Evolutionary conservation across 208 protist genomes (phyloP).

Genomic region (Trypanosoma platydactyli): DNA sequence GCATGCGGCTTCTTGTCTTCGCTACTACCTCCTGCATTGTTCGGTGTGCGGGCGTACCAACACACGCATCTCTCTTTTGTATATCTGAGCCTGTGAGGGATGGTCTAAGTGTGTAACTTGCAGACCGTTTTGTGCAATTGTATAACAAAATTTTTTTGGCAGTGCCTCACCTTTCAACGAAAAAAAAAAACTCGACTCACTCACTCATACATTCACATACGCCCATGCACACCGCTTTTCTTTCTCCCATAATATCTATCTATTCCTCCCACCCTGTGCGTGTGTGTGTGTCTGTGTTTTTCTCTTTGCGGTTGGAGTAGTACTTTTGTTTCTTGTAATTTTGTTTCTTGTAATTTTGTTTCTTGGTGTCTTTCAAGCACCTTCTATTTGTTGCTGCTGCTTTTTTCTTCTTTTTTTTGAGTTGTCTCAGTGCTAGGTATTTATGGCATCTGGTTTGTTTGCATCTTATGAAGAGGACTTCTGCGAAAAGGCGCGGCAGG

Average conservation of each 20-base stretch:
- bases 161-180: too few species aligned
- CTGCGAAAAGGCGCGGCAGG: slow-evolving; percentile 38
- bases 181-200: too few species aligned
- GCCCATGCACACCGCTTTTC: slow-evolving; percentile 9
- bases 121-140: neutral
- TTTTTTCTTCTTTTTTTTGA: slow-evolving; percentile 6
- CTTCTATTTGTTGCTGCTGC: slow-evolving; percentile 9
- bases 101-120: neutral
- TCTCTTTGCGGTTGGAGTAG: neutral
- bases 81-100: neutral
- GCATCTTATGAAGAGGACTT: slow-evolving; percentile 70
- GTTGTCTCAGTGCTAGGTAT: neutral
- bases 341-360: neutral
- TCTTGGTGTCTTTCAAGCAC: neutral
- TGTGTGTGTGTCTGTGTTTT: slow-evolving; percentile 2
- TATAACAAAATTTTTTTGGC: too few species aligned
- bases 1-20: too few species aligned
- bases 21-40: neutral
- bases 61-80: neutral
- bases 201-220: neutral
- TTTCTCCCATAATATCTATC: too few species aligned
- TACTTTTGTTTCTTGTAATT: neutral
- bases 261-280: too few species aligned
- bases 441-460: slow-evolving; percentile 48
- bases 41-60: neutral